Percentiles rank a stretch among this genome's conserved stretches.
Evolutionary conservation across 371 early-diverging fungal genomes (phyloP).

Genomic region (Apophysomyces trapeziformis): DNA sequence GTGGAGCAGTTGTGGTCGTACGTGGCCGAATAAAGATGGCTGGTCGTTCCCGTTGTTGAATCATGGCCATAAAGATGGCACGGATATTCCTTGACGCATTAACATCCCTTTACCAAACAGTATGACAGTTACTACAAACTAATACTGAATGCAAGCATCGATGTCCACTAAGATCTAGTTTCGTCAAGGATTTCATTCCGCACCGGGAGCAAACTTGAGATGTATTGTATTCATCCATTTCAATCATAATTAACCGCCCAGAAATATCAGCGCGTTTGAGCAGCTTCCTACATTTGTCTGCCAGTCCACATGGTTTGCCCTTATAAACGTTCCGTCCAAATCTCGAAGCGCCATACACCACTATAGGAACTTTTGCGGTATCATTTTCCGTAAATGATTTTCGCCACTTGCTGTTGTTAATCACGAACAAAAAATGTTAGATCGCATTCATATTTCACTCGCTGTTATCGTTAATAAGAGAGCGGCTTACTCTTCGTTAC

Average conservation of each 20-base stretch:
- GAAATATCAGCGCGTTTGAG: not conserved
- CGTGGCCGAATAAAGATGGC: no score
- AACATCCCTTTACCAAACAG: no score
- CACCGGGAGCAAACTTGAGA: not conserved
- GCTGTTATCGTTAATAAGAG: not conserved
- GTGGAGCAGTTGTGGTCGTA: no score
- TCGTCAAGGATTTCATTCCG: no score
- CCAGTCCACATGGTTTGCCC: not conserved
- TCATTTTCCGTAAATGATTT: not conserved
- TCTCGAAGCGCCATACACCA: not conserved
- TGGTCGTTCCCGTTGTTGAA: no score
- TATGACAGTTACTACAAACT: no score
- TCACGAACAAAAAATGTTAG: no score
- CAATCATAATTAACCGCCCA: not conserved
- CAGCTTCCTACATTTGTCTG: not conserved
- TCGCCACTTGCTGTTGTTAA: no score
- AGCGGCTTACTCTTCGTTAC: not conserved
- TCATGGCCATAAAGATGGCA: no score
- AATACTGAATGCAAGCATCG: no score
- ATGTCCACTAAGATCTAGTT: no score
- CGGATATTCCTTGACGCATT: no score
- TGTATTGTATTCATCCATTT: not conserved
- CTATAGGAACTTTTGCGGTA: not conserved
- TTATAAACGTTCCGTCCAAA: not conserved
- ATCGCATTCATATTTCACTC: not conserved